Base-by-base conservation (phyloP, 176 grass and related monocot species). In the Carex scoparia region DNA sequence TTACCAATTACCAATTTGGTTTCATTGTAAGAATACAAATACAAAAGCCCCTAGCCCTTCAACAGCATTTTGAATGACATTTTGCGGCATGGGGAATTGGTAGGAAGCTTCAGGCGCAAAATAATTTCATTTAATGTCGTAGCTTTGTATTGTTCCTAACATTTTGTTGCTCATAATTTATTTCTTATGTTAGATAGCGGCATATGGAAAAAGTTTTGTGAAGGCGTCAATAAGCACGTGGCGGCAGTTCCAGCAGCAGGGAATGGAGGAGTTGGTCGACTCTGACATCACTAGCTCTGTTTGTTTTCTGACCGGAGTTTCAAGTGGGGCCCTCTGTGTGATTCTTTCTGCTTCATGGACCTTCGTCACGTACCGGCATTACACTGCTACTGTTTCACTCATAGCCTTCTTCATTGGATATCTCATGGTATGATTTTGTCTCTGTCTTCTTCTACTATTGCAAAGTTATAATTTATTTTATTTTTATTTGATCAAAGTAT, bases 211-310 rank as follows among this genome's bases (percentile, higher is more conserved):
- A 27, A 87, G 88, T 10, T 99, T 99, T 70, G 96, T 99, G 83
- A 85, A 88, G 55, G 93, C 96, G 81, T 95, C 96, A 66, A 79
- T 65, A 89, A 99, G 93, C 91, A 99, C 96, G 1, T 99, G 96
- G 96, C 12, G 58, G 0, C 88, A 94, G 85, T 99, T 99, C 88
- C 90, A 94, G 84, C 38, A 87, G 38, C 86, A 30, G 5, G 88
- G 85, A 58, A 95, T 99, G 93, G 88, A 88, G 72, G 84, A 80
- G 86, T 86, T 99, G 79, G 96, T 91, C 84, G 96, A 99, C 88
- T 89, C 93, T 5, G 96, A 99, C 87, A 99, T 99, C 90, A 99
- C 96, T 35, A 95, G 91, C 85, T 88, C 96, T 0, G 88, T 99
- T 42, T 99, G 96, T 84, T 99, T 95, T 87, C 87, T 99, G 60